These are phyloP conservation scores for Cystobasidium ongulense DNA, from an alignment of 768 basidiomycete genomes.

Conservation along the genomic window DNA sequence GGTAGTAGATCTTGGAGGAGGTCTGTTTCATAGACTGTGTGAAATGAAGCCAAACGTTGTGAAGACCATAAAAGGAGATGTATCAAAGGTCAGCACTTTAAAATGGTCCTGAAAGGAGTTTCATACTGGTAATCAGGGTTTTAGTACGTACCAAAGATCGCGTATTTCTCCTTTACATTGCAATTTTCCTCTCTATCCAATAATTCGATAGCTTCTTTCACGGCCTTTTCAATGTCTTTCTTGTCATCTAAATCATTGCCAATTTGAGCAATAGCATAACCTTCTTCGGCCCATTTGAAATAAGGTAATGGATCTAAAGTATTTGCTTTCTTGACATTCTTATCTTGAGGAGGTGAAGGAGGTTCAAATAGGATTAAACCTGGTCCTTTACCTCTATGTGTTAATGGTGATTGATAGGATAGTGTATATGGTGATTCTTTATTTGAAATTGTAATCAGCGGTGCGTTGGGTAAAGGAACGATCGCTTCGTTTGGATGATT, in stretches of 20 bases:
- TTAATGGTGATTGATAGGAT: conserved; percentile 30
- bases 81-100: background rate
- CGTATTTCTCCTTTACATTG: background rate
- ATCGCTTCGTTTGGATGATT: background rate
- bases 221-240: conserved; percentile 1
- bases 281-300: conserved; percentile 38
- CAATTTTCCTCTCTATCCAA: background rate
- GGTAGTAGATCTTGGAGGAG: background rate
- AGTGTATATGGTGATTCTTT: conserved; percentile 5
- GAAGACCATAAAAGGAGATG: background rate
- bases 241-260: background rate
- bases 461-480: conserved; percentile 24
- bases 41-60: background rate
- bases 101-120: no score
- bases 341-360: background rate
- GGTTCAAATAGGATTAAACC: conserved; percentile 30
- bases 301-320: conserved; percentile 33
- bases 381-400: conserved; percentile 27
- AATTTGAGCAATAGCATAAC: conserved; percentile 28
- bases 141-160: conserved; percentile 30
- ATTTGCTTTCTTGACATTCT: background rate
- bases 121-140: no score
- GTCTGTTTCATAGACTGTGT: background rate
- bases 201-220: conserved; percentile 12
- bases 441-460: background rate